Percentiles rank a stretch among this genome's conserved stretches.
These are phyloP conservation scores for Alloascoidea hylecoeti DNA, from an alignment of 805 yeast species.

Conservation along the genomic window DNA sequence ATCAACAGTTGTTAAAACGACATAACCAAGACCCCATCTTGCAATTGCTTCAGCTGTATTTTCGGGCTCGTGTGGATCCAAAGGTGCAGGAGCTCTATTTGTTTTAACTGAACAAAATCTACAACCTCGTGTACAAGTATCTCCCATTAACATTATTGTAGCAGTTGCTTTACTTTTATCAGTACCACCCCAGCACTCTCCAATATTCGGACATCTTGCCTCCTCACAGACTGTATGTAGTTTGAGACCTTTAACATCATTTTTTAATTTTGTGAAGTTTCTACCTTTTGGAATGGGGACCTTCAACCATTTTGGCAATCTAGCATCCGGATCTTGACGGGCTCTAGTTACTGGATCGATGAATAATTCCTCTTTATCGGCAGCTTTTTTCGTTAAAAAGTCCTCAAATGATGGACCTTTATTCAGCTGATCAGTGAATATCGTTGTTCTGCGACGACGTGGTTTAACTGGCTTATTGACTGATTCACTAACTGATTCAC, in stretches of 20 bases:
- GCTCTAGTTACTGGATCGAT: slow-evolving; percentile 53
- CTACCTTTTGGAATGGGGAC: slow-evolving; percentile 96
- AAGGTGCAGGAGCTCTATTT: slow-evolving; percentile 68
- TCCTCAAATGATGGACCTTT: slow-evolving; percentile 92
- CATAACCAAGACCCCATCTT: slow-evolving; percentile 97
- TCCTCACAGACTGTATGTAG: slow-evolving; percentile 96
- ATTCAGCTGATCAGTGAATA: slow-evolving; percentile 55
- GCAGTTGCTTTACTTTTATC: slow-evolving; percentile 87
- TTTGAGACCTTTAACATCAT: slow-evolving; percentile 78
- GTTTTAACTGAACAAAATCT: slow-evolving; percentile 96
- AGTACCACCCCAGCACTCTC: slow-evolving; percentile 99
- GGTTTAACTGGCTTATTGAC: slow-evolving; percentile 5
- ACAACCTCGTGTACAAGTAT: slow-evolving; percentile 98
- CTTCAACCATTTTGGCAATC: slow-evolving; percentile 88
- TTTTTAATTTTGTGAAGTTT: slow-evolving; percentile 64
- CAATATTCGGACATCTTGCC: slow-evolving; percentile 98
- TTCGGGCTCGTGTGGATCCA: slow-evolving; percentile 95
- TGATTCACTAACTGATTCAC: no score
- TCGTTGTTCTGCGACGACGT: slow-evolving; percentile 37
- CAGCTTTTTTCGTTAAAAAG: slow-evolving; percentile 72
- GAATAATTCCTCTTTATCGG: slow-evolving; percentile 25
- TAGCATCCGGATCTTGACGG: slow-evolving; percentile 19
- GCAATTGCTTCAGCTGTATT: slow-evolving; percentile 95
- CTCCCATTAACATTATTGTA: slow-evolving; percentile 96
- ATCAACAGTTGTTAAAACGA: slow-evolving; percentile 93